Evolutionary conservation across 1,284 basidiomycete species (phyloP).

Genomic region (Heliocybe sulcata): DNA sequence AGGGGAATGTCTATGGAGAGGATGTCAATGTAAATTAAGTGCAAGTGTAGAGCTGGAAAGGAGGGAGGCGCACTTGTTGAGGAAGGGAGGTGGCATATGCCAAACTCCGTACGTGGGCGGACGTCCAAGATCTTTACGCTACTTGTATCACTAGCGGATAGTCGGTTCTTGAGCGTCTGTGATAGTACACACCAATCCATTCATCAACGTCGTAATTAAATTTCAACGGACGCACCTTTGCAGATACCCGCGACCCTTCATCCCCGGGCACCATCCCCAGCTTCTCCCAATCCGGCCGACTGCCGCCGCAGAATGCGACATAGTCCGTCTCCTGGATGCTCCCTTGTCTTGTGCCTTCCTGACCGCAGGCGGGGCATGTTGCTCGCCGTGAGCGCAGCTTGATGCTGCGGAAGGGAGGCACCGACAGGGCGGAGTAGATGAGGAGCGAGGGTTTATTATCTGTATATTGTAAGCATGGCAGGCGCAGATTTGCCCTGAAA

Average conservation of each 20-base stretch:
- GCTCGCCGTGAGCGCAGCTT: constrained; percentile 66
- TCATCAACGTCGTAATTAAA: background rate
- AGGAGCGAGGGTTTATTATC: constrained; percentile 58
- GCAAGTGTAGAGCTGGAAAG: background rate
- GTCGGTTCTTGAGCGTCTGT: constrained; percentile 33
- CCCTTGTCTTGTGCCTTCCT: constrained; percentile 32
- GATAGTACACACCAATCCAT: constrained; percentile 3
- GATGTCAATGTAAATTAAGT: background rate
- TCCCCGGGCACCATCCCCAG: constrained; percentile 37
- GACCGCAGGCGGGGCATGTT: constrained; percentile 58
- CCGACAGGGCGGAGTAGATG: constrained; percentile 65
- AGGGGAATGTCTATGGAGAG: constrained; percentile 61
- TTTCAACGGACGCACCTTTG: constrained; percentile 29
- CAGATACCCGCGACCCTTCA: constrained; percentile 36
- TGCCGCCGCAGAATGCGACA: constrained; percentile 72
- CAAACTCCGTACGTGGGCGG: constrained; percentile 75
- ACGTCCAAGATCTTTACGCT: constrained; percentile 71
- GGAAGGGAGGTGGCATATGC: constrained; percentile 75
- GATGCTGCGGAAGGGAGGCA: constrained; percentile 75
- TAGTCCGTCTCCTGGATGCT: constrained; percentile 58
- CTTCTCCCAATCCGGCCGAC: constrained; percentile 53
- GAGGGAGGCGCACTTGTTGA: constrained; percentile 64
- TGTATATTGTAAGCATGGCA: constrained; percentile 16
- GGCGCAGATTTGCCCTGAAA: constrained; percentile 4
- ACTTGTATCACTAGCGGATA: constrained; percentile 20